Conservation (phyloP, 1,284 basidiomycete genomes). For the Microbotryomycetes sp. region DNA sequence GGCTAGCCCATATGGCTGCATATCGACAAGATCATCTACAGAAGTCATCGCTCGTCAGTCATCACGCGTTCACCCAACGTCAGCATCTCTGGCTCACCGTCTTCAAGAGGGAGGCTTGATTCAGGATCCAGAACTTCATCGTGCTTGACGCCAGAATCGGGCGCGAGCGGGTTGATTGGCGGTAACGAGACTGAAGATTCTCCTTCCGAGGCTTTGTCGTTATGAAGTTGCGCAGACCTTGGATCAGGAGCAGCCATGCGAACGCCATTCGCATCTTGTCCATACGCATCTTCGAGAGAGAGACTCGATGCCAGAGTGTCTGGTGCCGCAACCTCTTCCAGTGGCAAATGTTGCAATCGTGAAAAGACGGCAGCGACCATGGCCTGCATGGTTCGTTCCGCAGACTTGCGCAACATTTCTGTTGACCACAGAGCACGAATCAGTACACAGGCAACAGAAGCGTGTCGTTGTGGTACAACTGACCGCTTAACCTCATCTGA, state of each 20-base stretch:
- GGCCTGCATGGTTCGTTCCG: slow-evolving; percentile 85
- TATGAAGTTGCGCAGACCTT: slow-evolving; percentile 26
- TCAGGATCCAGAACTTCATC: neutral
- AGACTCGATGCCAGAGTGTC: neutral
- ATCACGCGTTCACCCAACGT: neutral
- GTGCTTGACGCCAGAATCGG: neutral
- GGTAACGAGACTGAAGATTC: slow-evolving; percentile 14
- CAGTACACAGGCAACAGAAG: neutral
- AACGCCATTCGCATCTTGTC: slow-evolving; percentile 34
- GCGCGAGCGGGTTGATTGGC: neutral
- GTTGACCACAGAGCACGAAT: slow-evolving; percentile 11
- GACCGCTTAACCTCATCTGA: slow-evolving; percentile 88
- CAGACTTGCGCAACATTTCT: slow-evolving; percentile 85
- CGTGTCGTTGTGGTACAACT: slow-evolving; percentile 40
- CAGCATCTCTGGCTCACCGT: neutral
- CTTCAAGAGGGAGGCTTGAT: neutral
- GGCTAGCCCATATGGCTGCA: slow-evolving; percentile 67
- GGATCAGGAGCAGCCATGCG: slow-evolving; percentile 44
- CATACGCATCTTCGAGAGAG: neutral
- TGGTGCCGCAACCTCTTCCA: slow-evolving; percentile 13
- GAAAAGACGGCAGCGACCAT: slow-evolving; percentile 77
- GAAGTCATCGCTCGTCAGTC: slow-evolving; percentile 22
- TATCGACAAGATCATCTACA: slow-evolving; percentile 32
- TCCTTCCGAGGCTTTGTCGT: slow-evolving; percentile 4
- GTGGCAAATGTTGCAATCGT: slow-evolving; percentile 52